Percentiles rank a stretch among this genome's conserved stretches.
phyloP scores from a whole-genome alignment of 768 basidiomycete genomes.

The Rhodotorula diobovata region DNA sequence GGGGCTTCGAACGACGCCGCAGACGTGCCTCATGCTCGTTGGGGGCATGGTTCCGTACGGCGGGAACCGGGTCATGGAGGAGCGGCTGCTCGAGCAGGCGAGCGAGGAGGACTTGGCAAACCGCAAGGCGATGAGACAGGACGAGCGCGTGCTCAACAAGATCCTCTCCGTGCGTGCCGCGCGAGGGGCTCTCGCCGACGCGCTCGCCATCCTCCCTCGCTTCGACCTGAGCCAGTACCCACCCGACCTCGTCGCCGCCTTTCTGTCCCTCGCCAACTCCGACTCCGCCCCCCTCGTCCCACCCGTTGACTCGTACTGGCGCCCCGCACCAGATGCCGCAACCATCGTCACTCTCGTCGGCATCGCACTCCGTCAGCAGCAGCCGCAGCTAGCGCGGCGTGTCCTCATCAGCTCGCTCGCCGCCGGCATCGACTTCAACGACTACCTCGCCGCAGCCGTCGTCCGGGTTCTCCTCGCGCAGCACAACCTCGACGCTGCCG shows the following conservation, averaged over 20 bases:
- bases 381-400: constrained; percentile 11
- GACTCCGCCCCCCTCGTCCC: not conserved
- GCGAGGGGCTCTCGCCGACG: constrained; percentile 2
- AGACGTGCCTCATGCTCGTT: constrained; percentile 23
- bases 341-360: constrained; percentile 28
- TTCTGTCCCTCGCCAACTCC: not conserved
- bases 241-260: not conserved
- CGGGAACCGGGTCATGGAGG: constrained; percentile 32
- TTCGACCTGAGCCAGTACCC: constrained; percentile 11
- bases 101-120: not conserved
- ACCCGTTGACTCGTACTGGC: not conserved
- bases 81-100: constrained; percentile 15
- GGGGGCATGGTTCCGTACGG: constrained; percentile 31
- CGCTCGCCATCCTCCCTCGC: constrained; percentile 19
- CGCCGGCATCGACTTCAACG: constrained; percentile 4
- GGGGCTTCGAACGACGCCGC: constrained; percentile 19
- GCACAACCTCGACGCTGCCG: constrained; percentile 18
- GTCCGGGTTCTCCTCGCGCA: constrained; percentile 11
- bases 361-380: constrained; percentile 15
- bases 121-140: constrained; percentile 14
- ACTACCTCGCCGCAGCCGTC: constrained; percentile 15
- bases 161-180: constrained; percentile 23
- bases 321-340: constrained; percentile 16
- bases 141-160: constrained; percentile 26
- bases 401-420: constrained; percentile 6